Evolutionary conservation across 2,329 filamentous ascomycete genomes (phyloP).

Genomic region (Trichoderma harzianum): DNA sequence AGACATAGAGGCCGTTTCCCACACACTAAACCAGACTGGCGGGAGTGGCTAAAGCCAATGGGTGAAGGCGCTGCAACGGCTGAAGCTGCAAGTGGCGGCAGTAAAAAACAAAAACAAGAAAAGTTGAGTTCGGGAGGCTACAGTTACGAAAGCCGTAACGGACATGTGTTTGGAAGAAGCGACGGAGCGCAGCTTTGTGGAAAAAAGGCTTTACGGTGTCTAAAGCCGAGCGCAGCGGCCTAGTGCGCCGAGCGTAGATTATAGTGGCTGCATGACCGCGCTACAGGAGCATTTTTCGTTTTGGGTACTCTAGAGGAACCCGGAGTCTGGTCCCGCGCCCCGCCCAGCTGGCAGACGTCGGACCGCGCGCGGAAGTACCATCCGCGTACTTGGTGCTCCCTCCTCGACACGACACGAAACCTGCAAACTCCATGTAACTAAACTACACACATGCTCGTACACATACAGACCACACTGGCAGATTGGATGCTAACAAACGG

Average conservation of each 20-base stretch:
- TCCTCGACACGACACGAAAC: background rate
- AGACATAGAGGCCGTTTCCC: background rate
- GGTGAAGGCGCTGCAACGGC: background rate
- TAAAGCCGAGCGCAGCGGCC: background rate
- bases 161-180: background rate
- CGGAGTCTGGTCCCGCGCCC: background rate
- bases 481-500: background rate
- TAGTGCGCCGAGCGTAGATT: constrained; percentile 1
- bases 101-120: background rate
- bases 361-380: background rate
- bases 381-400: background rate
- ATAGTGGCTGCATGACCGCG: constrained; percentile 15
- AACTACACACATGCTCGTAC: background rate
- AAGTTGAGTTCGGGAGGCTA: background rate
- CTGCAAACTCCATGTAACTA: background rate
- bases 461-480: background rate
- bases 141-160: background rate
- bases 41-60: constrained; percentile 12
- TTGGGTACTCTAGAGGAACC: background rate
- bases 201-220: background rate
- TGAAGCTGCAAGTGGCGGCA: background rate
- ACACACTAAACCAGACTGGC: constrained; percentile 2
- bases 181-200: background rate
- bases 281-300: background rate
- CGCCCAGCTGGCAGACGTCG: background rate